Evolutionary conservation across 2,329 filamentous ascomycete genomes (phyloP).

Genomic region (Sclerotinia subarctica): DNA sequence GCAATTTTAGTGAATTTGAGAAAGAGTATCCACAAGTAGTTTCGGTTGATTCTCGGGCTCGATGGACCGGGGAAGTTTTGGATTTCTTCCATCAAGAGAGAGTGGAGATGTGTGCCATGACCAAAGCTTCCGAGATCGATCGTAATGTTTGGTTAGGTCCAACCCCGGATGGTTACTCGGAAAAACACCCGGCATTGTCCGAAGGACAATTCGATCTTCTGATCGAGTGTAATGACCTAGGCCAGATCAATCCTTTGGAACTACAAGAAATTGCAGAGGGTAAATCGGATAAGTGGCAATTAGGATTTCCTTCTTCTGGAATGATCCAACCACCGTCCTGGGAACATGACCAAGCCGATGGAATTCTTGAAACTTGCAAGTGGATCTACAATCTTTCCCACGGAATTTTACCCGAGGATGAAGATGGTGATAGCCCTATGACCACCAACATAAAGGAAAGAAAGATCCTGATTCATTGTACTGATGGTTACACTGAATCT

Average conservation of each 20-base stretch:
- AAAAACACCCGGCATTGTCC: slow-evolving; percentile 41
- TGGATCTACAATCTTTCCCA: slow-evolving; percentile 75
- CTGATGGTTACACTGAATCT: slow-evolving; percentile 94
- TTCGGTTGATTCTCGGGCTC: slow-evolving; percentile 68
- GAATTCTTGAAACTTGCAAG: slow-evolving; percentile 78
- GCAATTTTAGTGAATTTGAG: slow-evolving; percentile 70
- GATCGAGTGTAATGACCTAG: slow-evolving; percentile 85
- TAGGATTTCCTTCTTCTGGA: slow-evolving; percentile 89
- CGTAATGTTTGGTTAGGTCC: slow-evolving; percentile 88
- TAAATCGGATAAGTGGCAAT: slow-evolving; percentile 42
- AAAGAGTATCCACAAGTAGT: slow-evolving; percentile 66
- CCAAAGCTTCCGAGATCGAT: slow-evolving; percentile 81
- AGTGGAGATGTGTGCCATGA: slow-evolving; percentile 91
- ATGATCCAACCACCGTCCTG: slow-evolving; percentile 82
- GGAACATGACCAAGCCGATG: slow-evolving; percentile 78
- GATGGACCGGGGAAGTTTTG: slow-evolving; percentile 71
- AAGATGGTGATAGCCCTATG: slow-evolving; percentile 58
- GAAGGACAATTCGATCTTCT: slow-evolving; percentile 72
- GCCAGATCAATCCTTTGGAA: slow-evolving; percentile 67
- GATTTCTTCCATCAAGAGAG: slow-evolving; percentile 91
- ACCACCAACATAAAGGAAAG: slow-evolving; percentile 40
- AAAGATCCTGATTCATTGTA: slow-evolving; percentile 86
- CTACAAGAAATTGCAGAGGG: slow-evolving; percentile 60
- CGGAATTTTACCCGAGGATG: slow-evolving; percentile 34
- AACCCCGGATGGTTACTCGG: slow-evolving; percentile 62